These are phyloP conservation scores for Atalantia buxifolia DNA, from an alignment of 345 rosid species.

Conservation along the genomic window DNA sequence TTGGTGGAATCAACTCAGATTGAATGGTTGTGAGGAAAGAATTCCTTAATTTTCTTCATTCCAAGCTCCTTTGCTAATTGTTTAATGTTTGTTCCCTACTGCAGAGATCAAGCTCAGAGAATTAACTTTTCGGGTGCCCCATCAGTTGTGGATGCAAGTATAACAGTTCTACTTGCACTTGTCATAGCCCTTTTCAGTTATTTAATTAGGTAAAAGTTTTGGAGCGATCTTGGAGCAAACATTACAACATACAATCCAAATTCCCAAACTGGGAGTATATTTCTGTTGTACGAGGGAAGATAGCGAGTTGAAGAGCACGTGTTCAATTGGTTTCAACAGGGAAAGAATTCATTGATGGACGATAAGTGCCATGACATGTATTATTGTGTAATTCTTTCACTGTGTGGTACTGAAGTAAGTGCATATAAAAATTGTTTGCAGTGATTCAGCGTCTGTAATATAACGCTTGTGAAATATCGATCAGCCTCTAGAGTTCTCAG, in stretches of 20 bases:
- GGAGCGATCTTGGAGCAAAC: neutral
- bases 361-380: slow-evolving; percentile 13
- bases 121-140: slow-evolving; percentile 54
- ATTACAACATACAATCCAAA: neutral
- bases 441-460: neutral
- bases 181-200: slow-evolving; percentile 25
- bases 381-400: neutral
- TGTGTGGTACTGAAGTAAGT: neutral
- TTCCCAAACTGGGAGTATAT: neutral
- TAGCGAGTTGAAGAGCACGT: neutral
- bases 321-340: neutral
- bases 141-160: slow-evolving; percentile 18
- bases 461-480: neutral
- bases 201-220: slow-evolving; percentile 24
- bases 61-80: neutral
- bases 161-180: slow-evolving; percentile 29
- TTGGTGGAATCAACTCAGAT: neutral
- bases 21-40: neutral
- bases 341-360: neutral
- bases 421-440: neutral
- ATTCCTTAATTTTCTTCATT: neutral
- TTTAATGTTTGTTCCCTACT: neutral
- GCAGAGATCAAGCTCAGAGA: slow-evolving; percentile 81
- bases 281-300: neutral
- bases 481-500: too few relatives aligned